Base-by-base conservation (phyloP, 805 yeast species). In the Saturnispora kantuleensis region DNA sequence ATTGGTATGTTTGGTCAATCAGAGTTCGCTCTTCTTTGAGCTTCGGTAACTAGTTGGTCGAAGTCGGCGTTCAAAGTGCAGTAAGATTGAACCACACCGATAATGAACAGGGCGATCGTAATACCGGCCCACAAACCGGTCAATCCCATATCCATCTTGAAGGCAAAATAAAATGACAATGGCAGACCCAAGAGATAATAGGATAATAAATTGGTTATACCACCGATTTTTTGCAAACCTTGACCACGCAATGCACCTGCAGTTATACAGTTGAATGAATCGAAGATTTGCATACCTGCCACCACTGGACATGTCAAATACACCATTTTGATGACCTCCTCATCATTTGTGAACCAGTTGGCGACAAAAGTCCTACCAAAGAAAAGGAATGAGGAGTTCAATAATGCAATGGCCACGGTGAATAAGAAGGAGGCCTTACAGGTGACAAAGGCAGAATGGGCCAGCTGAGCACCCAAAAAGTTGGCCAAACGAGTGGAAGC, bases 401-500 rank as follows among this genome's bases (percentile, higher is more conserved):
- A 15, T 2, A 52, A 4, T 5, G 62, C 60, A 38, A 61, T 49
- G 12, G 45, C 40, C 1, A 47, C 35, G 5, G 64, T 58, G 34
- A 58, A 46, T 3, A 56, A 39, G 39, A 58, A 54, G n/a, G 59
- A 57, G 50, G 59, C 54, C 28, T 53, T 47, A 15, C 65, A 53
- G 1, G 65, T 49, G 0, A 50, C 51, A 10, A 36, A 44, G 3
- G 67, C 65, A 18, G 65, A 62, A 7, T 50, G 39, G 29, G 63
- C 60, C 10, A 62, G 45, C 42, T 56, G 55, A 1, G 86, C 84
- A 21, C 93, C 93, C 45, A 84, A 71, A 50, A 69, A 80, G 69
- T 84, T 81, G 5, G 90, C 90, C 16, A 83, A 74, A 60, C 90
- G 71, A 1, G 90, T 82, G 10, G 87, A 77, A 0, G 84, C 75